Base-by-base conservation (phyloP, 2,329 filamentous ascomycete species). In the Bisporella sp. region DNA sequence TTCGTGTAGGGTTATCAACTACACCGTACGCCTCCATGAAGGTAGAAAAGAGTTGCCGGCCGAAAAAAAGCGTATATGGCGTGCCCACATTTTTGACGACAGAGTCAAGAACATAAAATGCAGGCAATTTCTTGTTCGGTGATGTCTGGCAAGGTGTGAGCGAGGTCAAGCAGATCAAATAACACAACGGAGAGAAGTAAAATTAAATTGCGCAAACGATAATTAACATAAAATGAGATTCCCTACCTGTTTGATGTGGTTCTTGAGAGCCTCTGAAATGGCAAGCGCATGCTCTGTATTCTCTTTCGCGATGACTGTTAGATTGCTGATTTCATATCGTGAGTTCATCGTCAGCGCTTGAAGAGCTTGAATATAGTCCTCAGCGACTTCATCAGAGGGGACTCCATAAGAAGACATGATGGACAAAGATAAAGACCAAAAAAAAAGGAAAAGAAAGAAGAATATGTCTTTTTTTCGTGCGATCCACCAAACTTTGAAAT, bases 31-130 rank as follows among this genome's bases (percentile, higher is more conserved):
- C 88, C 62, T 95, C 89, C 90, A 97, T 96, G 66, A 96, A 99
- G 4, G 89, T 97, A 60, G 85, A 81, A 70, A 92, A 97, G 39
- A 99, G 80, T 64, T 92, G 92, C 40, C 89, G 85, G 47, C 91
- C 89, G 57, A 99, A 87, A 68, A 96, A 97, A 9, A 97, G 77
- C 0, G 92, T 97, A 69, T 99, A 99, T 6, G 93, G 93, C 1
- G 92, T 96, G 54, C 93, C 93, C 55, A 99, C 90, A 73, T 99
- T 97, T 71, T 99, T 99, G 66, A 95, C 91, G 54, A 99, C 92
- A 12, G 92, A 97, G 71, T 99, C 93, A 64, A 99, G 84, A 58
- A 99, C 89, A 71, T 97, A 99, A 31, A 99, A 78, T n/a, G 93
- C 89, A 13, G 93, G 91, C 3, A 99, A 75, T 66, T 97, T 99